Evolutionary conservation across 371 early-diverging fungal species (phyloP), one percentile per base, ranked within the genome.

Genomic region (Smittium culicis): DNA sequence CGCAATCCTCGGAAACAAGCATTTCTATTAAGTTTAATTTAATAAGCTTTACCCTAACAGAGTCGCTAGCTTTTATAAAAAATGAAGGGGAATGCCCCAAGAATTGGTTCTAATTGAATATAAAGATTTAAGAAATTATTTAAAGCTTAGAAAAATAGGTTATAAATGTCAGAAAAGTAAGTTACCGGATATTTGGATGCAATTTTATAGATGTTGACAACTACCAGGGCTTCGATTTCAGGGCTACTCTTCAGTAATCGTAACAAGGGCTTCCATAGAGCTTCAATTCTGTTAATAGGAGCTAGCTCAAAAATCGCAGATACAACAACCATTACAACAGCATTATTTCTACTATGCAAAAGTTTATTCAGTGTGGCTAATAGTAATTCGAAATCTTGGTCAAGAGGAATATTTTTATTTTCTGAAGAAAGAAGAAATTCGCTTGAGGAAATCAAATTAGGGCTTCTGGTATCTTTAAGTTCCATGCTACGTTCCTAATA

Each of bases 1-100:
- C 70, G 32, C 72, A 68, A 16, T 58, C 67, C 8, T 20, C 24
- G 17, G 69, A 54, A 2, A 82, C 88, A 28, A 92, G 77, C 30
- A 80, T 72, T 3, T 86, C 87, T 70, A 95, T 68, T 29, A 95
- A 90, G 31, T 90, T 88, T 62, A 96, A 76, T 73, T 96, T 94
- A 61, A 88, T 74, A 66, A 88, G 82, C 35, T 90, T 85, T 62
- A 91, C 83, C 72, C 85, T 86, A 14, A 79, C 79, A 24, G 90
- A 83, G 65, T 96, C 96, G 2, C 84, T 80, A 0, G 88, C 82
- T n/a, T 32, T 59, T 5, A 59, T 32, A 59, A 29, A 59, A 59
- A 59, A 59, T 11, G 28, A 11, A 25, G 60, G n/a, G 5, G 60
- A 59, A 16, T 32, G 5, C 28, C 60, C 60, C 5, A 16, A 5